phyloP scores from a whole-genome alignment of 2,329 filamentous ascomycete genomes.

The Exophiala calicioides region DNA sequence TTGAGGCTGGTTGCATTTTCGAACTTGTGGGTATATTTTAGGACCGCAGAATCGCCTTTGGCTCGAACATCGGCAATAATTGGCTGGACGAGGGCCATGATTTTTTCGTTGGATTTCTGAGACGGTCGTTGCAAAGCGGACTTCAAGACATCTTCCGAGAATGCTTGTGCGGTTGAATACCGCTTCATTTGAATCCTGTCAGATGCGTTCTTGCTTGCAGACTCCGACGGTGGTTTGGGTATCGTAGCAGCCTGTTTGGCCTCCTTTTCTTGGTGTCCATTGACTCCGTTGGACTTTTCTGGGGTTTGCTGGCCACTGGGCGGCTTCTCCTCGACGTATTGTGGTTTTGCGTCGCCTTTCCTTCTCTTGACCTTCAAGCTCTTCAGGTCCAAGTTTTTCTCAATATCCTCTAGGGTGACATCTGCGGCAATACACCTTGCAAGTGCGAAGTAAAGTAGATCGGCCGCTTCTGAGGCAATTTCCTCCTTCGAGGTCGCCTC shows the following conservation, averaged over 20 bases:
- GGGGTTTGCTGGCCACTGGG: conserved; percentile 40
- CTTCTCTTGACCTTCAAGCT: conserved; percentile 92
- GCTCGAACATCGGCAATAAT: conserved; percentile 86
- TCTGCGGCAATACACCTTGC: conserved; percentile 85
- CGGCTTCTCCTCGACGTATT: conserved; percentile 73
- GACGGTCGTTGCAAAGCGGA: conserved; percentile 83
- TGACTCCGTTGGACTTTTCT: conserved; percentile 26
- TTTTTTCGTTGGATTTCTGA: conserved; percentile 90
- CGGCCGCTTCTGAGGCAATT: conserved; percentile 90
- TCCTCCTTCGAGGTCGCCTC: conserved; percentile 79
- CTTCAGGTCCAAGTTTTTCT: conserved; percentile 90
- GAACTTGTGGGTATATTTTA: conserved; percentile 96
- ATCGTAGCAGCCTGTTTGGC: conserved; percentile 51
- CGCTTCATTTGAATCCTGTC: conserved; percentile 80
- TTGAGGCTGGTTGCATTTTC: conserved; percentile 91
- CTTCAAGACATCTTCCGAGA: conserved; percentile 59
- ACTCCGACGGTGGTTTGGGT: conserved; percentile 55
- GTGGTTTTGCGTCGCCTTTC: conserved; percentile 89
- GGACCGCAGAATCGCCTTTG: conserved; percentile 81
- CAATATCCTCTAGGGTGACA: conserved; percentile 83
- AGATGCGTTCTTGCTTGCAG: conserved; percentile 47
- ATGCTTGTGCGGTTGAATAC: conserved; percentile 60
- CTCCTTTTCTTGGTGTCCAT: conserved; percentile 32
- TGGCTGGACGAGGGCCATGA: conserved; percentile 84
- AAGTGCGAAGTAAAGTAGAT: conserved; percentile 92